Evolutionary conservation across 257 asterid species (phyloP).

Genomic region (Henckelia pumila): DNA sequence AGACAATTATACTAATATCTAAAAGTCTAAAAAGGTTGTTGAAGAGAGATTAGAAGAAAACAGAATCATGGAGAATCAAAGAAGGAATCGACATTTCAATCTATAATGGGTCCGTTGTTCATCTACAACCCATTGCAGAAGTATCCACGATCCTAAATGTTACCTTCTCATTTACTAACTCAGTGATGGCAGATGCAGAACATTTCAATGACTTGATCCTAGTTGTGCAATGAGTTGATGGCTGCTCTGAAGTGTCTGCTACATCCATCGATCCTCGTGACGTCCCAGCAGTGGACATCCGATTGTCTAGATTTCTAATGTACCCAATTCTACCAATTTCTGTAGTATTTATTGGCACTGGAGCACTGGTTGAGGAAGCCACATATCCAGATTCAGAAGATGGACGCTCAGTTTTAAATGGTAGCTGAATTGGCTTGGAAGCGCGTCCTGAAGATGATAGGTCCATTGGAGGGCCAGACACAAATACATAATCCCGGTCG

Average conservation of each 20-base stretch:
- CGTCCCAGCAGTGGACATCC: constrained; percentile 57
- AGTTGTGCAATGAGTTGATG: constrained; percentile 59
- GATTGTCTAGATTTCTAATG: constrained; percentile 47
- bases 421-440: constrained; percentile 45
- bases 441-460: constrained; percentile 54
- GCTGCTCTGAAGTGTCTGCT: constrained; percentile 50
- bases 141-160: constrained; percentile 16
- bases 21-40: background rate
- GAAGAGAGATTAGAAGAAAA: background rate
- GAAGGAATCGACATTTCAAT: background rate
- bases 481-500: constrained; percentile 82
- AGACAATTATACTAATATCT: background rate
- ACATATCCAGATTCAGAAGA: constrained; percentile 37
- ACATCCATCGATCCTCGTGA: constrained; percentile 56
- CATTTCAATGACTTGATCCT: constrained; percentile 70
- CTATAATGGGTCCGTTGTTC: background rate
- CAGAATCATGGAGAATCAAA: background rate
- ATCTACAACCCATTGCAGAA: background rate
- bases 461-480: constrained; percentile 64
- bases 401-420: constrained; percentile 48
- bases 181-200: constrained; percentile 62
- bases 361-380: constrained; percentile 48
- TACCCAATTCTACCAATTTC: constrained; percentile 39
- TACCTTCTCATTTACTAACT: constrained; percentile 79
- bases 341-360: constrained; percentile 50